Percentiles rank a stretch among this genome's conserved stretches.
Evolutionary conservation across 2,329 filamentous ascomycete species (phyloP).

Genomic region (Iodosphaeria phyllophila): DNA sequence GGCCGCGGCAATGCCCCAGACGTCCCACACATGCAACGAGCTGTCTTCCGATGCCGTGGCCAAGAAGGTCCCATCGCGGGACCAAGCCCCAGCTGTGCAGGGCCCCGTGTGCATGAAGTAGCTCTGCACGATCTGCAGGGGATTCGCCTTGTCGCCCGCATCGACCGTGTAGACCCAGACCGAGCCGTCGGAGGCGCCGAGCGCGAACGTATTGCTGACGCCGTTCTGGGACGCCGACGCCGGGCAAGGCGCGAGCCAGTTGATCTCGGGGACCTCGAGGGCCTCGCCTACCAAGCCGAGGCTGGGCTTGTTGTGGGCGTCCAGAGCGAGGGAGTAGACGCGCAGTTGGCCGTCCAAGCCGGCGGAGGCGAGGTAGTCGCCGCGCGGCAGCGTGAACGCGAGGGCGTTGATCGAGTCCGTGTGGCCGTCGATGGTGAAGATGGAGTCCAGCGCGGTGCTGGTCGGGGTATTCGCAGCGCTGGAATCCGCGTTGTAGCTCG

Average conservation of each 20-base stretch:
- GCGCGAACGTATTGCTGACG: slow-evolving; percentile 65
- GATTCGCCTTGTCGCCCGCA: slow-evolving; percentile 32
- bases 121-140: slow-evolving; percentile 69
- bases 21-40: slow-evolving; percentile 82
- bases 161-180: slow-evolving; percentile 94
- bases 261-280: slow-evolving; percentile 87
- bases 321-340: slow-evolving; percentile 39
- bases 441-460: slow-evolving; percentile 36
- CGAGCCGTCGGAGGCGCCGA: slow-evolving; percentile 78
- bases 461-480: slow-evolving; percentile 30
- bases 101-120: slow-evolving; percentile 80
- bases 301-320: slow-evolving; percentile 25
- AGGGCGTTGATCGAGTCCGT: slow-evolving; percentile 80
- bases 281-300: slow-evolving; percentile 53
- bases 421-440: slow-evolving; percentile 75
- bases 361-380: slow-evolving; percentile 71
- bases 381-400: slow-evolving; percentile 63
- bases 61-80: slow-evolving; percentile 67
- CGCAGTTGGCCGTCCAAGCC: slow-evolving; percentile 74
- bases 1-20: slow-evolving; percentile 60
- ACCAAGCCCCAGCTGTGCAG: slow-evolving; percentile 85
- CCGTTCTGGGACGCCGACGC: slow-evolving; percentile 52
- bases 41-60: slow-evolving; percentile 80
- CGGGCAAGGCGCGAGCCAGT: slow-evolving; percentile 71
- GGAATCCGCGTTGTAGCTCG: slow-evolving; percentile 53